phyloP scores from a whole-genome alignment of 2,329 filamentous ascomycete genomes.

The Penicillium glabrum region DNA sequence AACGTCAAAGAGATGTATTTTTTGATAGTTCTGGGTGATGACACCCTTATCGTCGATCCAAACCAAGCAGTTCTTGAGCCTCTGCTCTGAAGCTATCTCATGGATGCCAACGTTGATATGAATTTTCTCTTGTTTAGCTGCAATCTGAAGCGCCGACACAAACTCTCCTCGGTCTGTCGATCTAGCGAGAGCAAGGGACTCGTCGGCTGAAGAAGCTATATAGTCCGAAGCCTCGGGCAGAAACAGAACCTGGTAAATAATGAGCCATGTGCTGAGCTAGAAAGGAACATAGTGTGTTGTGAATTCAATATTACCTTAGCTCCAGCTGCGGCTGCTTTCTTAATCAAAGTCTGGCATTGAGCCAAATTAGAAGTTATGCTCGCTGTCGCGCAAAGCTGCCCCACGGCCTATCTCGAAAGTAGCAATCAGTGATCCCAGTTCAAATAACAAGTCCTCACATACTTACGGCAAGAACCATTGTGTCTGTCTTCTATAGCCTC shows the following conservation, averaged over 20 bases:
- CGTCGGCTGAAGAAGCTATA: constrained; percentile 67
- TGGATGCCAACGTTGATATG: constrained; percentile 87
- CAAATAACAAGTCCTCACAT: neutral
- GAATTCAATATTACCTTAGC: constrained; percentile 62
- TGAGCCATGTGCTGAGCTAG: neutral
- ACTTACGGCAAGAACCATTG: constrained; percentile 33
- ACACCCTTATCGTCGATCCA: constrained; percentile 65
- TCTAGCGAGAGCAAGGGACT: constrained; percentile 69
- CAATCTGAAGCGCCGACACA: constrained; percentile 69
- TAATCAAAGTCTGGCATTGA: constrained; percentile 71
- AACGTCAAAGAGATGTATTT: constrained; percentile 86
- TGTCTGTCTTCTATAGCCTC: neutral
- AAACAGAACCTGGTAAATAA: constrained; percentile 66
- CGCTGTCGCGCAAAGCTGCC: constrained; percentile 83
- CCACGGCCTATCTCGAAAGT: constrained; percentile 65
- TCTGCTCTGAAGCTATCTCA: constrained; percentile 59
- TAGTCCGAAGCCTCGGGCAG: constrained; percentile 92
- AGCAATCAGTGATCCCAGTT: constrained; percentile 7
- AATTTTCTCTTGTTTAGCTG: constrained; percentile 63
- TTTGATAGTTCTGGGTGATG: constrained; percentile 72
- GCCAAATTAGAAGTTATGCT: constrained; percentile 75
- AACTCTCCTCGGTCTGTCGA: constrained; percentile 69
- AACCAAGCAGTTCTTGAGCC: constrained; percentile 64
- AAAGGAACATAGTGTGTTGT: neutral
- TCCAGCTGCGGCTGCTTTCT: constrained; percentile 70